Evolutionary conservation across 2,329 filamentous ascomycete genomes (phyloP), one percentile per base, ranked within the genome.

Genomic region (Talaromyces sp.): DNA sequence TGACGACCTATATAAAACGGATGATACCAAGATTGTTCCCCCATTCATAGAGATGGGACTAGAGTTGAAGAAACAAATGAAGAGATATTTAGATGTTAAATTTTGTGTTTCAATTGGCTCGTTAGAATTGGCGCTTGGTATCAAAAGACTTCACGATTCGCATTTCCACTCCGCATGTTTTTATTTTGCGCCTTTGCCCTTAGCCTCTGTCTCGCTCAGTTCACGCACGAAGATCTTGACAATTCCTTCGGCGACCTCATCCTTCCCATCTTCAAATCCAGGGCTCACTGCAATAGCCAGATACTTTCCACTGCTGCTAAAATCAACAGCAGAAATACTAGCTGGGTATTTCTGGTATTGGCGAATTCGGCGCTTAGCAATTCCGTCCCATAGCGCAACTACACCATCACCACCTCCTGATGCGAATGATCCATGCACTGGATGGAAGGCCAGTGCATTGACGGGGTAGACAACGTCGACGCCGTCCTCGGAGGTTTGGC

Each of bases 361-460:
- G 68, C 90, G 84, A 72, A 97, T 89, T 70, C 92, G 84, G 65
- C 91, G 82, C 84, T 96, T 97, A 51, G 90, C 89, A 64, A 91
- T 86, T 9, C 89, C 91, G 70, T 97, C 92, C 92, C 92, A 97
- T 39, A 97, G 76, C 4, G 90, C 90, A n/a, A 96, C 91, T 8
- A 92, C 89, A 32, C 91, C 90, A 68, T 97, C 92, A 27, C 91
- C 92, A 40, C 92, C 92, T 24, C 90, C 92, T 11, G 88, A 91
- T 0, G 91, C 92, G 72, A 97, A 96, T 0, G 91, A 95, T 56
- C 90, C 90, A 58, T 85, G 80, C 1, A 88, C 75, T 0, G 91
- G 90, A 72, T 97, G 91, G 76, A 96, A 97, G 1, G 90, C 86
- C 7, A 97, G 81, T 2, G 91, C 88, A 68, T 97, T 94, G 62